phyloP scores from a whole-genome alignment of 2,329 filamentous ascomycete genomes.

The Talaromyces verruculosus region DNA sequence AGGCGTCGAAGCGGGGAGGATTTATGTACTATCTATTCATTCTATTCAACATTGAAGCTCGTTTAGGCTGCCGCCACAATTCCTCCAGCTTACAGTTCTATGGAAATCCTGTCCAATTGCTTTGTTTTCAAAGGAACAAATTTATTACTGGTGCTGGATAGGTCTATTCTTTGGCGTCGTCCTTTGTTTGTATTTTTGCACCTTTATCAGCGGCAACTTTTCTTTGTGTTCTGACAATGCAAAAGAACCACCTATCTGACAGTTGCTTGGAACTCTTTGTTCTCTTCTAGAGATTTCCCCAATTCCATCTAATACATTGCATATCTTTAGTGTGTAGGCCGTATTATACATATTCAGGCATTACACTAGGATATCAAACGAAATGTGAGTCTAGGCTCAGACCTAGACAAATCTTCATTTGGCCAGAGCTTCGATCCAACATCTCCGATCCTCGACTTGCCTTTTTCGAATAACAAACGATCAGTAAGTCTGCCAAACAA shows the following conservation, averaged over 20 bases:
- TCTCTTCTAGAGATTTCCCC: background rate
- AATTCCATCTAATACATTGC: background rate
- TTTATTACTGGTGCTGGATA: background rate
- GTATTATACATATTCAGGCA: too few species aligned
- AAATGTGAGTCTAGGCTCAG: background rate
- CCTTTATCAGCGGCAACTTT: background rate
- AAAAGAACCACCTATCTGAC: too few species aligned
- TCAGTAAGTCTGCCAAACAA: background rate
- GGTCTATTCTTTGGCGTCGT: too few species aligned
- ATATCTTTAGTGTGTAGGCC: background rate
- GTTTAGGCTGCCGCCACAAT: background rate
- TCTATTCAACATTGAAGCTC: background rate
- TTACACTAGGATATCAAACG: background rate
- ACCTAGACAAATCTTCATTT: background rate
- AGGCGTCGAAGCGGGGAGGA: background rate
- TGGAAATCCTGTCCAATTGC: background rate
- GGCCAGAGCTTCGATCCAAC: background rate
- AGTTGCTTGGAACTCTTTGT: background rate
- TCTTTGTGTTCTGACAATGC: background rate
- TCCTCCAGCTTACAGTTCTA: background rate
- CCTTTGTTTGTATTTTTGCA: background rate
- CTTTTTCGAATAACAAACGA: background rate
- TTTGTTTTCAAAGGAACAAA: background rate
- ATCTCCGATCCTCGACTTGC: background rate
- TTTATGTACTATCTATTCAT: background rate